Percentiles rank a stretch among this genome's conserved stretches.
Evolutionary conservation across 2,329 filamentous ascomycete genomes (phyloP).

Genomic region (Chaetomium olivaceum): DNA sequence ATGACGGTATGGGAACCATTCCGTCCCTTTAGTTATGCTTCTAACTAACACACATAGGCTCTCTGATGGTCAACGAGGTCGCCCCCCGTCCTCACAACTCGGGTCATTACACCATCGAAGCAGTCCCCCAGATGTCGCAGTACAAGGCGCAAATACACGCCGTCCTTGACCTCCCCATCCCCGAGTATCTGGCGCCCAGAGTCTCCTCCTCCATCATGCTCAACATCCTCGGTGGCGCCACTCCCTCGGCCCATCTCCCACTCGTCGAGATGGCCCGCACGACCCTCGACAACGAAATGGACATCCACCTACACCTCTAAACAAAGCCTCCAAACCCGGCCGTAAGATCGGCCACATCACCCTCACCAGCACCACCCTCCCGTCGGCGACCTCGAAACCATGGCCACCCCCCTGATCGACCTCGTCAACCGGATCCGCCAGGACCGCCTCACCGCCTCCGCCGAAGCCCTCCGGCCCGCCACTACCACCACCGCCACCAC

Average conservation of each 20-base stretch:
- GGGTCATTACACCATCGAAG: slow-evolving; percentile 94
- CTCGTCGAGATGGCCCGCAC: slow-evolving; percentile 50
- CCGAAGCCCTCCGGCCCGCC: slow-evolving; percentile 42
- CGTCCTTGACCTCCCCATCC: slow-evolving; percentile 66
- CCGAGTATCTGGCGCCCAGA: slow-evolving; percentile 57
- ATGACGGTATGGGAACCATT: slow-evolving; percentile 56
- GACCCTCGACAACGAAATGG: slow-evolving; percentile 48
- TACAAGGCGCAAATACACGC: slow-evolving; percentile 87
- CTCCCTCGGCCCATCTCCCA: slow-evolving; percentile 59
- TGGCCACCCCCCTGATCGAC: slow-evolving; percentile 68
- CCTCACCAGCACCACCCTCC: slow-evolving; percentile 65
- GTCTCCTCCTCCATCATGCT: slow-evolving; percentile 72
- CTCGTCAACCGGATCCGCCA: slow-evolving; percentile 60
- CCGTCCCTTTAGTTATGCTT: neutral
- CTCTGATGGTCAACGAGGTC: slow-evolving; percentile 81
- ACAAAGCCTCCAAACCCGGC: slow-evolving; percentile 82
- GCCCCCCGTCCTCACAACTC: slow-evolving; percentile 84
- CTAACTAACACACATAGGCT: slow-evolving; percentile 40
- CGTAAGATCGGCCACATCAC: slow-evolving; percentile 97
- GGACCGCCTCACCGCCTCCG: slow-evolving; percentile 50
- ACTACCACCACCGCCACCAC: slow-evolving; percentile 29
- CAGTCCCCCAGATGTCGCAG: slow-evolving; percentile 81
- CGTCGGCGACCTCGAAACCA: slow-evolving; percentile 59
- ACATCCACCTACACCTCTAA: slow-evolving; percentile 79
- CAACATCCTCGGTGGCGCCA: slow-evolving; percentile 74